phyloP scores from a whole-genome alignment of 768 basidiomycete genomes.

The Hortiboletus campestris region DNA sequence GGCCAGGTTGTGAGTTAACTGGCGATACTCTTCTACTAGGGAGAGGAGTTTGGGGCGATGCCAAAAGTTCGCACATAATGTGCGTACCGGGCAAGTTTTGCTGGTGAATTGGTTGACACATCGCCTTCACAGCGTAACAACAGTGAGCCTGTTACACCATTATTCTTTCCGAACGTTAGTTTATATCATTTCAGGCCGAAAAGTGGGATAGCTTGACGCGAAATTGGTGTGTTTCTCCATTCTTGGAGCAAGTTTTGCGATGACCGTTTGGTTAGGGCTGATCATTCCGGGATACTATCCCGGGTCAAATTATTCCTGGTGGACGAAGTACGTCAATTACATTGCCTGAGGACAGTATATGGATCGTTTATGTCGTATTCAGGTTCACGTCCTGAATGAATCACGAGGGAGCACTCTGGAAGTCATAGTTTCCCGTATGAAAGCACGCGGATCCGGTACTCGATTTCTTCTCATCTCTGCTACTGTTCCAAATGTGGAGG shows the following conservation, averaged over 20 bases:
- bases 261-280: conserved; percentile 42
- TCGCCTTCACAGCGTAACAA: conserved; percentile 58
- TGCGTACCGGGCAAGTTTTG: conserved; percentile 32
- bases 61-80: conserved; percentile 80
- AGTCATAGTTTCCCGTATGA: conserved; percentile 94
- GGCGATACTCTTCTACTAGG: conserved; percentile 81
- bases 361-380: neutral
- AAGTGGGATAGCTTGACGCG: conserved; percentile 96
- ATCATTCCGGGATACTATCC: conserved; percentile 64
- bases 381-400: conserved; percentile 95
- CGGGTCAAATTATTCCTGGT: conserved; percentile 81
- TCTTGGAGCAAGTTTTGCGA: neutral
- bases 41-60: conserved; percentile 66
- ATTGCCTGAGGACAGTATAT: neutral
- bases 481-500: conserved; percentile 89
- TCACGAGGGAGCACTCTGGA: conserved; percentile 88
- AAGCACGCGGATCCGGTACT: conserved; percentile 60
- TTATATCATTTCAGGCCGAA: conserved; percentile 60
- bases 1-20: conserved; percentile 81
- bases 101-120: conserved; percentile 1
- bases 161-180: neutral
- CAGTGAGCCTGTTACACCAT: conserved; percentile 43
- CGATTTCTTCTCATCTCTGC: conserved; percentile 91
- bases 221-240: conserved; percentile 63
- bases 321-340: conserved; percentile 64